Conservation (phyloP, 805 yeast genomes). For the Saturnispora galanensis region DNA sequence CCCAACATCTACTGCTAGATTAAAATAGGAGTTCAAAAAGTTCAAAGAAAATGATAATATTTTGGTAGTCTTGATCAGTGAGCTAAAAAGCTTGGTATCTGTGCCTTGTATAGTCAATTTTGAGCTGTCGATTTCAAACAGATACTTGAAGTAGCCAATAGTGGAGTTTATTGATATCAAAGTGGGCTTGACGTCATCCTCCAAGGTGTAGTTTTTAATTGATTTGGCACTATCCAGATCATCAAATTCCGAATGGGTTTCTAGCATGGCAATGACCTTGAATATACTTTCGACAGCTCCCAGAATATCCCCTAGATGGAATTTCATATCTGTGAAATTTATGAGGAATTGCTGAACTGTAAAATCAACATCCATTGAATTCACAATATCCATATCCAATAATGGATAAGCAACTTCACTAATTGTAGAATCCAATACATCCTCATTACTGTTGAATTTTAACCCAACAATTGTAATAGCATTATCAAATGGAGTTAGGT, state of each 20-base stretch:
- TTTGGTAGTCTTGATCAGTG: slow-evolving; percentile 13
- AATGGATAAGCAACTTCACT: slow-evolving; percentile 13
- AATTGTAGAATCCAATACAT: slow-evolving; percentile 10
- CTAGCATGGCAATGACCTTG: neutral
- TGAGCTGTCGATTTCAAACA: slow-evolving; percentile 18
- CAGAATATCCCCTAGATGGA: neutral
- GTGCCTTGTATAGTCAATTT: slow-evolving; percentile 15
- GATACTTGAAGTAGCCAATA: slow-evolving; percentile 15
- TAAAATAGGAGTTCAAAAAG: slow-evolving; percentile 7
- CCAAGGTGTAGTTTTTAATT: neutral
- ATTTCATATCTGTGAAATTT: slow-evolving; percentile 9
- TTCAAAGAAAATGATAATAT: slow-evolving; percentile 18
- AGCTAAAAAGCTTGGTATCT: slow-evolving; percentile 12
- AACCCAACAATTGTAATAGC: slow-evolving; percentile 13
- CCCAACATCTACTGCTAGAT: slow-evolving; percentile 9
- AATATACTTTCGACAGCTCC: slow-evolving; percentile 4
- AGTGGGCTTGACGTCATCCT: slow-evolving; percentile 9
- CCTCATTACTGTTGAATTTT: slow-evolving; percentile 11
- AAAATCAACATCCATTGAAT: slow-evolving; percentile 16
- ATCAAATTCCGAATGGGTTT: slow-evolving; percentile 1
- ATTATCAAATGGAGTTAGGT: slow-evolving; percentile 16
- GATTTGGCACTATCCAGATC: slow-evolving; percentile 9
- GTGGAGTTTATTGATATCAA: slow-evolving; percentile 16
- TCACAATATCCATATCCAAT: slow-evolving; percentile 12
- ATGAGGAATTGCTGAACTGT: slow-evolving; percentile 14